Evolutionary conservation across 352 stramenopile species (phyloP).

Genomic region (Phytopythium montanum): DNA sequence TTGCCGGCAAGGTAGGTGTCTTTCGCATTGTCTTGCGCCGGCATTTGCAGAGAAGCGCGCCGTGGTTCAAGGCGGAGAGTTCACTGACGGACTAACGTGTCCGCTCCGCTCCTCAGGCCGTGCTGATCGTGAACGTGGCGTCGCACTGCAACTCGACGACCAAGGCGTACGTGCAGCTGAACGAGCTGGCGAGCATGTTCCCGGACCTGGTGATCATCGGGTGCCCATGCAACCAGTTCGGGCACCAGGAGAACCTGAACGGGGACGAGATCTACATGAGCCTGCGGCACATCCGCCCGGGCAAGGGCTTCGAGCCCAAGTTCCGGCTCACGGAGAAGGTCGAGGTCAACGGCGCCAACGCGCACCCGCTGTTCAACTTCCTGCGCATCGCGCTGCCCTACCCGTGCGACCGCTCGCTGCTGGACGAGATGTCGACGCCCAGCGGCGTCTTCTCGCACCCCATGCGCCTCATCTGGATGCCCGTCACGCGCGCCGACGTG

Average conservation of each 20-base stretch:
- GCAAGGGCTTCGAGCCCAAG: conserved; percentile 61
- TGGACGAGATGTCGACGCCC: conserved; percentile 76
- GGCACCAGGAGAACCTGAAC: conserved; percentile 81
- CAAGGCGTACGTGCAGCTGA: conserved; percentile 71
- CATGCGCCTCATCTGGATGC: conserved; percentile 86
- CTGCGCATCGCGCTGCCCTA: conserved; percentile 67
- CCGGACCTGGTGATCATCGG: conserved; percentile 68
- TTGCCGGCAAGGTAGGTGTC: conserved; percentile 36
- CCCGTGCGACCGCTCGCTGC: conserved; percentile 63
- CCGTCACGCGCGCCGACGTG: conserved; percentile 69
- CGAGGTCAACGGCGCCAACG: conserved; percentile 77
- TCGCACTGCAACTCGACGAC: conserved; percentile 81
- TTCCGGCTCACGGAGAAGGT: conserved; percentile 79
- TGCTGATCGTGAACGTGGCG: conserved; percentile 76
- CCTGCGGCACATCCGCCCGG: conserved; percentile 67
- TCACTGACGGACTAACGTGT: neutral
- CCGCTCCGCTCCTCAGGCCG: conserved; percentile 10
- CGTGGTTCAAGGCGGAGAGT: neutral
- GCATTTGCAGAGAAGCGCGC: neutral
- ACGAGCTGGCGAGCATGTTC: conserved; percentile 56
- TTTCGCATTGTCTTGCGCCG: neutral
- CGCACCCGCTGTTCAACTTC: conserved; percentile 79
- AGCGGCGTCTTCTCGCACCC: conserved; percentile 78
- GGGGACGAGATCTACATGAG: conserved; percentile 76
- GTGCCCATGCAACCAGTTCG: conserved; percentile 81